A percentile compares a stretch with the other conserved stretches of the same genome.
Conservation (phyloP, 2,329 filamentous ascomycete genomes). For the Phaeosphaeriaceae sp. region DNA sequence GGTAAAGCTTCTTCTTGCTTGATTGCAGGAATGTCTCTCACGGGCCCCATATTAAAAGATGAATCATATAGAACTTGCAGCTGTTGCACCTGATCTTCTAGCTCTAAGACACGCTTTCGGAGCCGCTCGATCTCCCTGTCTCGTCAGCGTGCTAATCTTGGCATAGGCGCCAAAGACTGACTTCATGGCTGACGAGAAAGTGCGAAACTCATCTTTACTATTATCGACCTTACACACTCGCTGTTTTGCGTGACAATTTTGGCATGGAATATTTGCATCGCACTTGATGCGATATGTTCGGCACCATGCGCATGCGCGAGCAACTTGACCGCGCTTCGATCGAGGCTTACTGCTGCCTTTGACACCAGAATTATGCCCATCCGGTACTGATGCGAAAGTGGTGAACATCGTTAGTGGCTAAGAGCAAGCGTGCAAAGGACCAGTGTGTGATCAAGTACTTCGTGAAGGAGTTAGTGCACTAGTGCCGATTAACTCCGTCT, state of each 20-base stretch:
- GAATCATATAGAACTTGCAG: not conserved
- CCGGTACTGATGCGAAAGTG: not conserved
- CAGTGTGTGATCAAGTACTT: not conserved
- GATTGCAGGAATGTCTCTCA: not conserved
- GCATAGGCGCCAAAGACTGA: constrained; percentile 15
- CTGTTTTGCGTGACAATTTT: constrained; percentile 49
- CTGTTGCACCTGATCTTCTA: constrained; percentile 44
- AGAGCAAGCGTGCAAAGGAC: not conserved
- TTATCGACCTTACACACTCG: constrained; percentile 46
- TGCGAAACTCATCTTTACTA: constrained; percentile 26
- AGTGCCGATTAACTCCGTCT: not conserved
- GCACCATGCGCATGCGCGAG: constrained; percentile 51
- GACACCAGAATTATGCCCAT: not conserved
- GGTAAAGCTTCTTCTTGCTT: constrained; percentile 9
- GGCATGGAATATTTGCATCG: constrained; percentile 50
- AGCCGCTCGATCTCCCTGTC: constrained; percentile 49
- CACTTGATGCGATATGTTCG: constrained; percentile 54
- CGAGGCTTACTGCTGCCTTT: constrained; percentile 1
- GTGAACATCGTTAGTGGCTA: not conserved
- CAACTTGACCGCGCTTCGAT: constrained; percentile 37
- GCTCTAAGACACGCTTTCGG: constrained; percentile 40
- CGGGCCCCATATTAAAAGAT: not conserved
- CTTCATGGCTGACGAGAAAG: constrained; percentile 32
- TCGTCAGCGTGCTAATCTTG: constrained; percentile 12
- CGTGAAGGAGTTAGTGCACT: not conserved